Percentiles rank a stretch among this genome's conserved stretches.
Conservation (phyloP, 2,329 filamentous ascomycete genomes). For the Apiospora kogelbergensis region DNA sequence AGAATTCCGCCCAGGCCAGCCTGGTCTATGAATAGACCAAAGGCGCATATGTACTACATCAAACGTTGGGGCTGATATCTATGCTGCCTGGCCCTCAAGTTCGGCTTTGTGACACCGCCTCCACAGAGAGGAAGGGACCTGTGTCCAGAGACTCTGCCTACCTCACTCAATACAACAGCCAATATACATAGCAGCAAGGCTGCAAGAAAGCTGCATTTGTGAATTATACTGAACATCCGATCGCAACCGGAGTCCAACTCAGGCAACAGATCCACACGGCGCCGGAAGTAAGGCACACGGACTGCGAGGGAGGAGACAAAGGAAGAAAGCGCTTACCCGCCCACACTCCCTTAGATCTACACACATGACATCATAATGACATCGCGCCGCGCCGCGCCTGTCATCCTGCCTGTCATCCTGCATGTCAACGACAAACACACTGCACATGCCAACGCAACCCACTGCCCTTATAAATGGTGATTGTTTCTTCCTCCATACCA, state of each 20-base stretch:
- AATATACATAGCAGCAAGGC: too few relatives aligned
- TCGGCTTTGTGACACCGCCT: neutral
- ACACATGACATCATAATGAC: conserved; percentile 3
- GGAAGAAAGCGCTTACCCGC: neutral
- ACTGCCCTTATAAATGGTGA: neutral
- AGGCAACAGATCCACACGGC: neutral
- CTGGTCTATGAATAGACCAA: neutral
- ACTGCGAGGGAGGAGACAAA: neutral
- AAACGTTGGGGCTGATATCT: neutral
- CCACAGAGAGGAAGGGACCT: too few relatives aligned
- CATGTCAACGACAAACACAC: neutral
- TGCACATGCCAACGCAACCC: neutral
- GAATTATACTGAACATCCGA: neutral
- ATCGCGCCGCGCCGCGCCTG: neutral
- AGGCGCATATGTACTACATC: too few relatives aligned
- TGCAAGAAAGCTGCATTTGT: too few relatives aligned
- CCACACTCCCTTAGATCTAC: neutral
- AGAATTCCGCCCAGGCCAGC: neutral
- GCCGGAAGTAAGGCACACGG: neutral
- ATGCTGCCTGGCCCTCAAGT: too few relatives aligned
- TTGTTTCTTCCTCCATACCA: neutral
- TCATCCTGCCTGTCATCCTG: neutral
- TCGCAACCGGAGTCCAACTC: neutral
- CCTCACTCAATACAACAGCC: too few relatives aligned
- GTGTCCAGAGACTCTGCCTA: too few relatives aligned